Percentiles rank a stretch among this genome's conserved stretches.
These are phyloP conservation scores for Oemleria cerasiformis DNA, from an alignment of 306 rosid genomes.

Conservation along the genomic window DNA sequence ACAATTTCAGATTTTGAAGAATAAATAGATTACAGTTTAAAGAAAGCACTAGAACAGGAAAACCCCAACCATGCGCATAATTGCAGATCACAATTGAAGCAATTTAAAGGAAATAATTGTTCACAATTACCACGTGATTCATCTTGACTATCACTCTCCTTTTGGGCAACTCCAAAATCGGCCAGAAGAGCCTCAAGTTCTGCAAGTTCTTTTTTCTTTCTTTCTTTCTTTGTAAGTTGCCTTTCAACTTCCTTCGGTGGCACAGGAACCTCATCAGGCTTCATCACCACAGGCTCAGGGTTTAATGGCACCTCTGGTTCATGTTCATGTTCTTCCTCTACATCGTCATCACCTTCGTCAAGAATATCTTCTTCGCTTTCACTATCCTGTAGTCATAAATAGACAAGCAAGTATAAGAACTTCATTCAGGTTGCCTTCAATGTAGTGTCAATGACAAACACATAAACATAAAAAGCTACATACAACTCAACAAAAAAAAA, in stretches of 20 bases:
- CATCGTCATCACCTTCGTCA: conserved; percentile 87
- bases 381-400: conserved; percentile 52
- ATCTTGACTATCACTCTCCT: conserved; percentile 60
- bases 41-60: background rate
- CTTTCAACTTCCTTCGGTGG: conserved; percentile 76
- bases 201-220: conserved; percentile 91
- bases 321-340: conserved; percentile 78
- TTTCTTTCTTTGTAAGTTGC: conserved; percentile 87
- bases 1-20: background rate
- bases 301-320: conserved; percentile 52
- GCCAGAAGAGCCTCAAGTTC: conserved; percentile 97
- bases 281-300: conserved; percentile 53
- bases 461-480: background rate
- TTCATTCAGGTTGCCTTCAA: background rate
- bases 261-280: conserved; percentile 44
- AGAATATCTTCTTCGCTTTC: conserved; percentile 87
- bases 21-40: background rate
- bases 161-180: conserved; percentile 69
- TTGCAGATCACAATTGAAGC: background rate
- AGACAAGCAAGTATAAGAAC: background rate
- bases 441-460: background rate
- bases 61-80: background rate
- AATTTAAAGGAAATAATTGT: conserved; percentile 3
- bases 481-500: background rate
- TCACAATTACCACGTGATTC: conserved; percentile 58